These are phyloP conservation scores for Westerdykella ornata DNA, from an alignment of 2,329 filamentous ascomycete species.

Conservation along the genomic window DNA sequence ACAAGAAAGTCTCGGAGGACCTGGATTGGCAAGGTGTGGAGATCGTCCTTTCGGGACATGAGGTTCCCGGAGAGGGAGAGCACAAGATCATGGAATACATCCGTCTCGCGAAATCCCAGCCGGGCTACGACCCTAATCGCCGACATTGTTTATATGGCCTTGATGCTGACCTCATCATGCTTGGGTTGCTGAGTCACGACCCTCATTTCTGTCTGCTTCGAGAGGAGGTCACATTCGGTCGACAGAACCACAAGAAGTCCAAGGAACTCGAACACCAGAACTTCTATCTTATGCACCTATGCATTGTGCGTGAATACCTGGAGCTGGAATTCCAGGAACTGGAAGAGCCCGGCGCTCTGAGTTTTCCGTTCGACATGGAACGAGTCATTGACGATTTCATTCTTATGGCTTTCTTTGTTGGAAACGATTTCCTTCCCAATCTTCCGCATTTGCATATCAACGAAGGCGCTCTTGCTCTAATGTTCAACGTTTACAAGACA, in stretches of 20 bases:
- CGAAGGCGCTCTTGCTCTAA: slow-evolving; percentile 89
- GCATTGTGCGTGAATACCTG: slow-evolving; percentile 93
- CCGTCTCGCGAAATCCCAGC: slow-evolving; percentile 91
- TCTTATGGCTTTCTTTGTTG: slow-evolving; percentile 98
- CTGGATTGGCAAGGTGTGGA: slow-evolving; percentile 96
- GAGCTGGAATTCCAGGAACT: slow-evolving; percentile 96
- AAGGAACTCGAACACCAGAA: slow-evolving; percentile 98
- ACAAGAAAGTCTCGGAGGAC: slow-evolving; percentile 97
- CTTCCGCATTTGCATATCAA: slow-evolving; percentile 96
- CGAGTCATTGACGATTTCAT: slow-evolving; percentile 98
- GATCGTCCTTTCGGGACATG: slow-evolving; percentile 91
- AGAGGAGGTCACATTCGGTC: slow-evolving; percentile 96
- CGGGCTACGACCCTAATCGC: slow-evolving; percentile 83
- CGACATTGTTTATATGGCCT: slow-evolving; percentile 96
- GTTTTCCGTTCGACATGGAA: slow-evolving; percentile 86
- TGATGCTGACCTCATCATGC: slow-evolving; percentile 97
- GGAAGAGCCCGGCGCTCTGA: slow-evolving; percentile 62
- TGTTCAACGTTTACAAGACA: slow-evolving; percentile 95
- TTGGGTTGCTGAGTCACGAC: slow-evolving; percentile 93
- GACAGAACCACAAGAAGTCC: slow-evolving; percentile 77
- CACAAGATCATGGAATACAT: slow-evolving; percentile 99
- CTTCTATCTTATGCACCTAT: slow-evolving; percentile 94
- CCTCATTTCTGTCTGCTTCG: slow-evolving; percentile 95
- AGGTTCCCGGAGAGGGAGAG: slow-evolving; percentile 95
- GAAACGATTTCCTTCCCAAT: slow-evolving; percentile 98